Evolutionary conservation across 2,329 filamentous ascomycete genomes (phyloP), one percentile per base, ranked within the genome.

Genomic region (Neofusicoccum ribis): DNA sequence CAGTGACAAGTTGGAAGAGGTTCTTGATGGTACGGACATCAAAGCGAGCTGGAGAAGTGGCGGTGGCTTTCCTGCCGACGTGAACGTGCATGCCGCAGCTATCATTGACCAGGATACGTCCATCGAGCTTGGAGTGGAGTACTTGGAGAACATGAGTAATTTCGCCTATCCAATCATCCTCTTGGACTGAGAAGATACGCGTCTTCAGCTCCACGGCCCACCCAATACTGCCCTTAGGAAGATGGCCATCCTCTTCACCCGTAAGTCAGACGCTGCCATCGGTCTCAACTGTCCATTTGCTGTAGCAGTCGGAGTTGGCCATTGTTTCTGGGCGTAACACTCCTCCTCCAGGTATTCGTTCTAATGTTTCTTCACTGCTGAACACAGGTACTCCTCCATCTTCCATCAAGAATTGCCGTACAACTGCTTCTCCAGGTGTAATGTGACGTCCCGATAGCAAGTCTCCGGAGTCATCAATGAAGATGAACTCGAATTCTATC

Each of bases 11-110:
- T 0, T 67, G 69, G 34, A 74, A 47, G 8, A 77, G 36, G 37
- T 74, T 75, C 58, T 70, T 69, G n/a, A 78, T 37, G 1, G 69
- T 69, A 3, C 15, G 27, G 56, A 49, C 17, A 70, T 43, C 7
- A 60, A 61, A 54, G 75, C 74, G 0, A 70, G 68, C 4, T 66
- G 37, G n/a, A 36, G 44, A 2, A 65, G 68, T 36, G 72, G 70
- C n/a, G 27, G 43, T 37, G 2, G 15, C 14, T 3, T 3, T 5
- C 9, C 27, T 47, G 5, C 74, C 73, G 36, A 77, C 67, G 62
- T 78, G 75, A 14, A 77, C 68, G 54, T 78, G 74, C 0, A 74
- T 41, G 0, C 72, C 74, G 46, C 60, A 63, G 12, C 6, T 46
- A 2, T 41, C 14, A 17, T 62, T 62, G 4, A 23, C 11, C 1